Base-by-base conservation (phyloP, 169 alveolate genomes). In the Cryptosporidium tyzzeri region DNA sequence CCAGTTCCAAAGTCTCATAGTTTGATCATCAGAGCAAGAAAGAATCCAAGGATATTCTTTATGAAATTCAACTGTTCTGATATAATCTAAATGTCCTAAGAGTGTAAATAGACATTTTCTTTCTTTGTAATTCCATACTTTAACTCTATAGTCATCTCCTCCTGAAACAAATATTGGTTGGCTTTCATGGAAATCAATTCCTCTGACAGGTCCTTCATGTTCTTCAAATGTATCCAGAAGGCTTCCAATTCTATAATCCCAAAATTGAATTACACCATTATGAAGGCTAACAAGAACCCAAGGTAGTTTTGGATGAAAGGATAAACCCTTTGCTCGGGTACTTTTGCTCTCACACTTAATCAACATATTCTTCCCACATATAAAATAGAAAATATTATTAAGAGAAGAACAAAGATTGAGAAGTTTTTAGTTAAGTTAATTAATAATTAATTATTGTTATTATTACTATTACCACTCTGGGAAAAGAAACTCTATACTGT, bases 1-100 rank as follows among this genome's bases (percentile, higher is more conserved):
- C 99, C 99, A 98, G 92, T 98, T 98, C 99, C 99, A 98, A 7
- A 98, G 95, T 80, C 99, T 95, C 86, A 97, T 96, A 31, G 99
- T 98, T 93, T 97, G 97, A 91, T 98, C 99, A 92, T 98, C 99
- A 1, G 98, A 94, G 67, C 97, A 93, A 29, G 98, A 95, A 59
- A 97, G 94, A 21, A 97, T 95, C 99, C 99, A 98, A 9, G 99
- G 99, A 45, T 96, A 96, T 86, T 97, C 99, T 61, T 95, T 94
- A 84, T 98, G 99, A 91, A 98, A 97, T 91, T 96, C 95, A 14
- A 97, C 99, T 16, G 98, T 97, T 91, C 99, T 93, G 10, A 98
- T 96, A 93, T 97, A 98, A 93, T 98, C 99, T 71, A 96, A 86
- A 91, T 98, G 99, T 6, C 99, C 99, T 23, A 93, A 92, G 61